These are phyloP conservation scores for Plantago coronopus DNA, from an alignment of 305 asterid genomes.

Conservation along the genomic window DNA sequence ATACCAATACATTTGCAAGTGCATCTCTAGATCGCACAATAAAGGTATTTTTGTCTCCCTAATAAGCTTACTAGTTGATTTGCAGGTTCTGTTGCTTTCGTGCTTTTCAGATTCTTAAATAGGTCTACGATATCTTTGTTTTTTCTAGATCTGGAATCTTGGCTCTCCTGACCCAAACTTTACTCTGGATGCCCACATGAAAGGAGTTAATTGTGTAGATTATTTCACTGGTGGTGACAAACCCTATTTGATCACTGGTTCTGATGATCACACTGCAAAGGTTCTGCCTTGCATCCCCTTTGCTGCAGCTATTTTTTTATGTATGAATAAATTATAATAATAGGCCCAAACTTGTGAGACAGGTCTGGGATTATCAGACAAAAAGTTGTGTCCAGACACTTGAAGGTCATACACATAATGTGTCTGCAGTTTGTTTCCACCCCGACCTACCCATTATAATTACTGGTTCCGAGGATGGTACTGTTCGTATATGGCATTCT, in stretches of 20 bases:
- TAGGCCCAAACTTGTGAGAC: conserved; percentile 27
- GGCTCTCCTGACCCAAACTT: conserved; percentile 99
- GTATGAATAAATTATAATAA: conserved; percentile 14
- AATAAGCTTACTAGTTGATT: conserved; percentile 9
- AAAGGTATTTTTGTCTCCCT: conserved; percentile 52
- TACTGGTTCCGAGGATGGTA: conserved; percentile 98
- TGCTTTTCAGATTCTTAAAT: conserved; percentile 16
- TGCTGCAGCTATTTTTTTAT: conserved; percentile 17
- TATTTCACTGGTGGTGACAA: conserved; percentile 98
- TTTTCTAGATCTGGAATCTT: conserved; percentile 90
- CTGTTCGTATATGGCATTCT: conserved; percentile 97
- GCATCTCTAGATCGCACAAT: conserved; percentile 98
- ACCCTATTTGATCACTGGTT: conserved; percentile 89
- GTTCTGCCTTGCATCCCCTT: conserved; percentile 34
- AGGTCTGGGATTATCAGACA: conserved; percentile 99
- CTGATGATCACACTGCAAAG: conserved; percentile 99
- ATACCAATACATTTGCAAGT: conserved; percentile 97
- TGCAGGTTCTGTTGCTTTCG: conserved; percentile 13
- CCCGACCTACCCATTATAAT: conserved; percentile 97
- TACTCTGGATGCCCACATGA: conserved; percentile 90
- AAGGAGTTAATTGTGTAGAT: conserved; percentile 98
- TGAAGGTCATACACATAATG: conserved; percentile 98
- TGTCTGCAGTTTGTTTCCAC: conserved; percentile 96
- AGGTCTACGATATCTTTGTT: conserved; percentile 7
- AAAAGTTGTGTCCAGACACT: conserved; percentile 96